Conservation (phyloP, 139 green algal species). For the Chlorella sp. region DNA sequence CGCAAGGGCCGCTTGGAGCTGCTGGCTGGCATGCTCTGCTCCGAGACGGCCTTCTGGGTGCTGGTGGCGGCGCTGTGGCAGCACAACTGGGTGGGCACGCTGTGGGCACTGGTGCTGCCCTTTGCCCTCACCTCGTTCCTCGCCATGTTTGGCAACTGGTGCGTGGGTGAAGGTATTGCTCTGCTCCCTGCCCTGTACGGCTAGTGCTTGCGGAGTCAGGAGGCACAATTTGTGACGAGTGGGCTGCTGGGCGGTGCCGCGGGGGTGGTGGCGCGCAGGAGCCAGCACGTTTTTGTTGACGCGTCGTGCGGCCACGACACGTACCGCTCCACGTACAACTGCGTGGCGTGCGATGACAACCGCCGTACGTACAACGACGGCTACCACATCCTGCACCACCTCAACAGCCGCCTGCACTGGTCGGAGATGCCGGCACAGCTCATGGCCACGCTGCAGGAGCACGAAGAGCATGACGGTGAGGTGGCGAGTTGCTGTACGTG, state of each 20-base stretch:
- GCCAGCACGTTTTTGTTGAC: slow-evolving; percentile 86
- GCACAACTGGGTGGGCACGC: slow-evolving; percentile 38
- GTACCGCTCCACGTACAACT: slow-evolving; percentile 79
- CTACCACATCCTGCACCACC: slow-evolving; percentile 87
- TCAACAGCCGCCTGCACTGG: slow-evolving; percentile 82
- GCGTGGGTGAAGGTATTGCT: too few species aligned
- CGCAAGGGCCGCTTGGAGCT: slow-evolving; percentile 18
- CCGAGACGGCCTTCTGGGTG: slow-evolving; percentile 29
- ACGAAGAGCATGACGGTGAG: slow-evolving; percentile 53
- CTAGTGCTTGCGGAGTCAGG: too few species aligned
- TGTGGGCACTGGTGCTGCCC: slow-evolving; percentile 70
- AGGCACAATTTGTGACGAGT: too few species aligned
- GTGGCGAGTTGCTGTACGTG: too few species aligned
- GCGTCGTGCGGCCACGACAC: slow-evolving; percentile 6
- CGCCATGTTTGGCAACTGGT: slow-evolving; percentile 92
- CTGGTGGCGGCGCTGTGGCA: slow-evolving; percentile 17
- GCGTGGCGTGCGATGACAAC: slow-evolving; percentile 69
- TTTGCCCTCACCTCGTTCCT: slow-evolving; percentile 64
- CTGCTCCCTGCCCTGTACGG: too few species aligned
- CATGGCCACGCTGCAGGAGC: slow-evolving; percentile 47
- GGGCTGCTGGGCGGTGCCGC: too few species aligned
- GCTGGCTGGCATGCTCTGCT: slow-evolving; percentile 19
- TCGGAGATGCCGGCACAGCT: slow-evolving; percentile 59
- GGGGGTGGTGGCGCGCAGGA: slow-evolving; percentile 50
- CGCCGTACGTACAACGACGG: slow-evolving; percentile 82